Conservation (phyloP, 176 grass and related monocot genomes). For the Melocanna baccifera region DNA sequence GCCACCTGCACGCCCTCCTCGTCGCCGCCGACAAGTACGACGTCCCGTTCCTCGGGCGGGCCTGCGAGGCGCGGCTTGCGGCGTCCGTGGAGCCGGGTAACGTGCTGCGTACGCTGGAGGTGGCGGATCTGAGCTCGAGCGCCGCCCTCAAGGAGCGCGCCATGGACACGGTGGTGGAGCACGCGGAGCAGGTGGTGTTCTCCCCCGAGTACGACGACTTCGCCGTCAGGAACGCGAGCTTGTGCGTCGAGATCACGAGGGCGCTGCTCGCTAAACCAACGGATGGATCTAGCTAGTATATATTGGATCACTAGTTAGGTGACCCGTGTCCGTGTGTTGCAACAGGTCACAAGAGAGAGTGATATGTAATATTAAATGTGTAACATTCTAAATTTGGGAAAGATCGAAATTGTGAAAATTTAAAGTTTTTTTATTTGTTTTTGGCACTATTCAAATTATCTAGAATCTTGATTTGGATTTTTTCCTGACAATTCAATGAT, state of each 20-base stretch:
- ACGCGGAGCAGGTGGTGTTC: slow-evolving; percentile 73
- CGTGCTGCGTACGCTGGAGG: slow-evolving; percentile 61
- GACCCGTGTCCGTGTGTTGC: no score
- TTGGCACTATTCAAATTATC: no score
- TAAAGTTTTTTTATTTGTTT: no score
- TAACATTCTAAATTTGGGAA: no score
- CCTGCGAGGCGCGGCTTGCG: slow-evolving; percentile 49
- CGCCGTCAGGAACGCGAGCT: slow-evolving; percentile 45
- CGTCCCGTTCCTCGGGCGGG: slow-evolving; percentile 49
- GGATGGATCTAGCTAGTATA: no score
- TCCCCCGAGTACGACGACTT: slow-evolving; percentile 45
- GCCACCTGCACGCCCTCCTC: slow-evolving; percentile 42
- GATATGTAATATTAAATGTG: no score
- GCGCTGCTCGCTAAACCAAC: slow-evolving; percentile 35
- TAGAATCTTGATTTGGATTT: no score
- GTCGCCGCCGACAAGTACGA: slow-evolving; percentile 80
- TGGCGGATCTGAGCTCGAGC: slow-evolving; percentile 50
- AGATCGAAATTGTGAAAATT: no score
- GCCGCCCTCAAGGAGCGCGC: slow-evolving; percentile 44
- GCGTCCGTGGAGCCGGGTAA: slow-evolving; percentile 33
- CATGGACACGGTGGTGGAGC: slow-evolving; percentile 43
- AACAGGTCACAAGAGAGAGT: no score
- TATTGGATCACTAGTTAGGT: no score
- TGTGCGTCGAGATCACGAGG: slow-evolving; percentile 69
- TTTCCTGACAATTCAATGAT: no score